Conservation (phyloP, 805 yeast genomes). For the Zygotorulaspora danielsina region DNA sequence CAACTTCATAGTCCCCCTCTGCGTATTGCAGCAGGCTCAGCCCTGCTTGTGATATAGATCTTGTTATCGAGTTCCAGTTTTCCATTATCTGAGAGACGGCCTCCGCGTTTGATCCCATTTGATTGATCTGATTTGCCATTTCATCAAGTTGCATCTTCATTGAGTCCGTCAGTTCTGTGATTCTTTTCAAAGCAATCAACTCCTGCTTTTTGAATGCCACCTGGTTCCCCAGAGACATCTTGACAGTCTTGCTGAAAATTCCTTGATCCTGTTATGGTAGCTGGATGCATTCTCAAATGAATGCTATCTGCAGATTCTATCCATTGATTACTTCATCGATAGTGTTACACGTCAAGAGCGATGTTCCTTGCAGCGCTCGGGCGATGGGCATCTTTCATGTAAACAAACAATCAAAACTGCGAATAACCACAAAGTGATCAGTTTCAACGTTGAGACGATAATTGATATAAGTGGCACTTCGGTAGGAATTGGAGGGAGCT, state of each 20-base stretch:
- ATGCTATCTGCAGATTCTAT: background rate
- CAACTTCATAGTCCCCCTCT: conserved; percentile 33
- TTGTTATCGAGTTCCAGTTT: conserved; percentile 33
- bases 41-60: conserved; percentile 33
- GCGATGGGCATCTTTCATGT: conserved; percentile 1
- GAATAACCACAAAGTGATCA: background rate
- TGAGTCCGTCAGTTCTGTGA: conserved; percentile 26
- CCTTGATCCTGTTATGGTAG: too few relatives aligned
- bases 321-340: background rate
- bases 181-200: conserved; percentile 26
- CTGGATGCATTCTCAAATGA: background rate
- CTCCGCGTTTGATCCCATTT: conserved; percentile 27
- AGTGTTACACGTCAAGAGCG: background rate
- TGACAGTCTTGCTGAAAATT: too few relatives aligned
- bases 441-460: too few relatives aligned
- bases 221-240: conserved; percentile 17
- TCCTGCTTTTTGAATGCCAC: conserved; percentile 24
- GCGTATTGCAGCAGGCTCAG: conserved; percentile 31
- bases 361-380: background rate
- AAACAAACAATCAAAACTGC: conserved; percentile 2
- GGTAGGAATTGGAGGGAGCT: too few relatives aligned
- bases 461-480: too few relatives aligned
- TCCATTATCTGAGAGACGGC: conserved; percentile 27
- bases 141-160: conserved; percentile 29
- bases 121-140: conserved; percentile 24